These are phyloP conservation scores for Acanthamoeba culbertsoni DNA, from an alignment of 208 protist genomes.

Conservation along the genomic window DNA sequence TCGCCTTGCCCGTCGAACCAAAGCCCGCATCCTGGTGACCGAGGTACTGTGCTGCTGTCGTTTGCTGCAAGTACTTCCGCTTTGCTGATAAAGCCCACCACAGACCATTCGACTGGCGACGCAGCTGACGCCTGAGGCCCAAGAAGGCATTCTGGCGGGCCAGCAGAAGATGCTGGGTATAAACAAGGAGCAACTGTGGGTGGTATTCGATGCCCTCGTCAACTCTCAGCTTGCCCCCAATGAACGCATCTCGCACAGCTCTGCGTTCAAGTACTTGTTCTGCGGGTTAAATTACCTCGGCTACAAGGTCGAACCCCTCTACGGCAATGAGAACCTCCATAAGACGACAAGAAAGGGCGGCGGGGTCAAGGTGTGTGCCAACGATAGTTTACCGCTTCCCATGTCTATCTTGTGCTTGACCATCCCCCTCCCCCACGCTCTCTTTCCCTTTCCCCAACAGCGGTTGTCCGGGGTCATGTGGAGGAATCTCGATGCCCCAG, in stretches of 20 bases:
- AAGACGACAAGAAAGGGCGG: not conserved
- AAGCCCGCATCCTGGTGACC: slow-evolving; percentile 1
- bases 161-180: slow-evolving; percentile 41
- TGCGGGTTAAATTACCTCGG: slow-evolving; percentile 4
- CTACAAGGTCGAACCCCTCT: slow-evolving; percentile 42
- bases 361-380: not conserved
- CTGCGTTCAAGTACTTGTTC: slow-evolving; percentile 44
- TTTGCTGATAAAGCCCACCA: not conserved
- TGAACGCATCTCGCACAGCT: slow-evolving; percentile 27
- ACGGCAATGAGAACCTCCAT: slow-evolving; percentile 23
- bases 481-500: not conserved
- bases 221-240: not conserved
- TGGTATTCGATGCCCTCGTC: slow-evolving; percentile 18
- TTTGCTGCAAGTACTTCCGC: not conserved
- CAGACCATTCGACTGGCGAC: slow-evolving; percentile 9
- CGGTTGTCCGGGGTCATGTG: slow-evolving; percentile 26
- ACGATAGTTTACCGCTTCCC: not conserved
- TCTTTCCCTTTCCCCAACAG: too few relatives aligned
- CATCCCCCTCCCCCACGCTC: too few relatives aligned
- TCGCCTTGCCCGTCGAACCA: not conserved
- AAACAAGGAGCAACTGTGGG: slow-evolving; percentile 43
- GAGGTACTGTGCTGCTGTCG: not conserved
- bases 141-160: not conserved
- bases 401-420: not conserved
- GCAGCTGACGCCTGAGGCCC: not conserved